Evolutionary conservation across 2,329 filamentous ascomycete species (phyloP), one percentile per base, ranked within the genome.

Genomic region (Paecilomyces fulvus): DNA sequence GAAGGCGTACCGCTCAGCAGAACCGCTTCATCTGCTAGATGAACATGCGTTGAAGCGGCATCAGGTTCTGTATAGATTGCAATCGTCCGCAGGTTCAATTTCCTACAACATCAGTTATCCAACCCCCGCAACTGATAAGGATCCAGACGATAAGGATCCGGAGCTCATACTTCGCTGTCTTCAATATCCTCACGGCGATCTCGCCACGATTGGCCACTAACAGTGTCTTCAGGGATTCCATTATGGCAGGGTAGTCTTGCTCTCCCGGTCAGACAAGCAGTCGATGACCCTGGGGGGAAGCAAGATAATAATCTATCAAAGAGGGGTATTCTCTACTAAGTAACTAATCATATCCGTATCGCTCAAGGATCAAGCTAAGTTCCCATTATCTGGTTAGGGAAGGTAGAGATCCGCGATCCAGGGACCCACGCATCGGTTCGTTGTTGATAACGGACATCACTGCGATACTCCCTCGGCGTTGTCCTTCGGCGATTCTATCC

Each of bases 141-240:
- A 28, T 17, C 8, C 11, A 12, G 49, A 33, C 14, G 21, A n/a
- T 21, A 30, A 25, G 21, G 33, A 17, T 50, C 17, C 14, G 23
- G 20, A 54, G 49, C 17, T 25, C 61, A 31, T 64, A 72, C 68
- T 71, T 77, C 8, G 78, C 78, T n/a, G 80, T 78, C 63, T 69
- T 76, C 63, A 78, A 75, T 55, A 82, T 78, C 30, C 82, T 76
- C 30, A 75, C 73, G 2, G 80, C 79, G 54, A 84, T 84, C 64
- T 84, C 82, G 51, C 81, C 83, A 50, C 83, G 74, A 65, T 86
- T 85, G 9, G 82, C 82, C 51, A 85, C 75, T 11, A 86, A 68
- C 17, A 85, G 61, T 11, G 73, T 80, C 63, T 78, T 79, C 31
- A 83, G 56, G n/a, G 56, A 60, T 55, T 73, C 67, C 73, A 74